Conservation (phyloP, 345 rosid species). For the Eucalyptus regnans region DNA sequence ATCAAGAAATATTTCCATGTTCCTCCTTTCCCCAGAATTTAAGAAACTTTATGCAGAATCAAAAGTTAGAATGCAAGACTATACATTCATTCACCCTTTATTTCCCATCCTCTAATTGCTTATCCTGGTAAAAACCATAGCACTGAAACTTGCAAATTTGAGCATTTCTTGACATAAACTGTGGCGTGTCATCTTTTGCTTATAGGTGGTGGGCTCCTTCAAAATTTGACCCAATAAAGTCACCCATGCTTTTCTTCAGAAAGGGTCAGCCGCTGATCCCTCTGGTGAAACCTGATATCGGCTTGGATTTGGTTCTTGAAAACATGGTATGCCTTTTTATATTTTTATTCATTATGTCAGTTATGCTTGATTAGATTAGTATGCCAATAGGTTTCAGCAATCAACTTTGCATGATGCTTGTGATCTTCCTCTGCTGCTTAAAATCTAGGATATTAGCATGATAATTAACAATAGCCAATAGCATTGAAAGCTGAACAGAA, state of each 20-base stretch:
- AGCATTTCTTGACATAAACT: not conserved
- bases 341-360: not conserved
- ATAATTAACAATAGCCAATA: not conserved
- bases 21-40: not conserved
- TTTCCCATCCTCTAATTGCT: not conserved
- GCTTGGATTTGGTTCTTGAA: conserved; percentile 62
- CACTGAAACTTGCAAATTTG: not conserved
- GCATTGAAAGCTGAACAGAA: not conserved
- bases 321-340: conserved; percentile 40
- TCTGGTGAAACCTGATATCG: conserved; percentile 48
- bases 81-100: not conserved
- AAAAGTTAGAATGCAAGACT: not conserved
- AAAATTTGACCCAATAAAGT: conserved; percentile 73
- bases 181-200: not conserved
- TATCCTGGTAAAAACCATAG: not conserved
- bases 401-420: not conserved
- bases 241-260: conserved; percentile 93
- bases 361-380: not conserved
- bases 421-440: not conserved
- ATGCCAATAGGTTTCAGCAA: not conserved
- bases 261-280: conserved; percentile 57
- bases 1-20: not conserved
- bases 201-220: conserved; percentile 97
- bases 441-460: not conserved
- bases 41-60: not conserved